Percentiles rank a stretch among this genome's conserved stretches.
Evolutionary conservation across 441 rosid species (phyloP).

Genomic region (Adansonia gregorii): DNA sequence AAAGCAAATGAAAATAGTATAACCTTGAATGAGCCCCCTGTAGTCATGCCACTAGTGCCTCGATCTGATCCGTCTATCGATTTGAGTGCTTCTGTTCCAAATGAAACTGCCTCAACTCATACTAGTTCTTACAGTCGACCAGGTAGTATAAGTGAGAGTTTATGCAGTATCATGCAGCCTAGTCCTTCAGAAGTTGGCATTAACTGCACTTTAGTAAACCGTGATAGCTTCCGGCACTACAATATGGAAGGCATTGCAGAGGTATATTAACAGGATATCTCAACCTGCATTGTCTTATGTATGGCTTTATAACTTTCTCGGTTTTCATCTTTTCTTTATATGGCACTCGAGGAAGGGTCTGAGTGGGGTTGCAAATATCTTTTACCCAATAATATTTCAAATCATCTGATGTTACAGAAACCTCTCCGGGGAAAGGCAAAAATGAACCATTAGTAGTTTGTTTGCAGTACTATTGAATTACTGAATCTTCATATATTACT

Average conservation of each 20-base stretch:
- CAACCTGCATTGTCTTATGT: slow-evolving; percentile 28
- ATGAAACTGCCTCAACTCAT: slow-evolving; percentile 37
- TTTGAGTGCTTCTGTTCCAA: slow-evolving; percentile 49
- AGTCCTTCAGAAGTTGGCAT: slow-evolving; percentile 66
- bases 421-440: neutral
- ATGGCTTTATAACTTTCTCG: neutral
- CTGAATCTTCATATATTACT: slow-evolving; percentile 2
- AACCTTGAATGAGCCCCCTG: slow-evolving; percentile 38
- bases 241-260: slow-evolving; percentile 89
- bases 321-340: neutral
- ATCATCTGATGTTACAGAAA: neutral
- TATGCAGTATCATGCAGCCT: slow-evolving; percentile 48
- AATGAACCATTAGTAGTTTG: slow-evolving; percentile 5
- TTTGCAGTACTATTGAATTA: neutral
- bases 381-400: neutral
- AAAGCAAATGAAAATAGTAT: slow-evolving; percentile 54
- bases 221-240: slow-evolving; percentile 59
- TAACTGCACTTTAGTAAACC: slow-evolving; percentile 46
- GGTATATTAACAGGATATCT: slow-evolving; percentile 52
- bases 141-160: slow-evolving; percentile 45
- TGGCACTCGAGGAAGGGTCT: neutral
- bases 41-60: slow-evolving; percentile 43
- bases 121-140: slow-evolving; percentile 39
- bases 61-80: slow-evolving; percentile 51
- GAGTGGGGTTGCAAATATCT: neutral